Conservation (phyloP, 768 basidiomycete species). For the Ephemerocybe angulata region DNA sequence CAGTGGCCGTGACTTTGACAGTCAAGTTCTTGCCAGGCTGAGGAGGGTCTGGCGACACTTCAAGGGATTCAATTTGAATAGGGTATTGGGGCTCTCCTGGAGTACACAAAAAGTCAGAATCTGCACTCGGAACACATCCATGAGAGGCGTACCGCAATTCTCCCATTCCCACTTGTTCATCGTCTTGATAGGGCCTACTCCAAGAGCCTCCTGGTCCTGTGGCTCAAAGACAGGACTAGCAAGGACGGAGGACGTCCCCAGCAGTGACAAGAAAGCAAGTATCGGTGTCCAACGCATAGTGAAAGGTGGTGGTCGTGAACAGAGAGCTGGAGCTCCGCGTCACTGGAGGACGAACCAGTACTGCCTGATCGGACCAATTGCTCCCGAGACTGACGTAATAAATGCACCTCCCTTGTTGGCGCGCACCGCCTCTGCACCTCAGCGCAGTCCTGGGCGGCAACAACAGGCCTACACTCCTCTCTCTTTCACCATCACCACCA, state of each 20-base stretch:
- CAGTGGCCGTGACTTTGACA: slow-evolving; percentile 70
- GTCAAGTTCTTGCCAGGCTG: slow-evolving; percentile 83
- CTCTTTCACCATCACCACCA: slow-evolving; percentile 31
- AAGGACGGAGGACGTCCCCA: slow-evolving; percentile 14
- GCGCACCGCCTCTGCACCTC: neutral
- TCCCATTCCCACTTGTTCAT: slow-evolving; percentile 59
- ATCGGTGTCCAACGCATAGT: slow-evolving; percentile 1
- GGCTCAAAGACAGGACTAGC: slow-evolving; percentile 14
- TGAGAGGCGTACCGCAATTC: slow-evolving; percentile 64
- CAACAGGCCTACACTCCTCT: slow-evolving; percentile 16
- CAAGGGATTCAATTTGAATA: slow-evolving; percentile 67
- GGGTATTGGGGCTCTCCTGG: slow-evolving; percentile 44
- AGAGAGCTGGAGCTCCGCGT: neutral
- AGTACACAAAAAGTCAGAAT: slow-evolving; percentile 12
- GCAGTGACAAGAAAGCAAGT: slow-evolving; percentile 8
- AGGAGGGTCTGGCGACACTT: slow-evolving; percentile 83
- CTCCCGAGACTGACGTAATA: slow-evolving; percentile 6
- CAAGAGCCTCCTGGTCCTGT: slow-evolving; percentile 13
- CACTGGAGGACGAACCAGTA: neutral
- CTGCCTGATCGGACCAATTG: neutral
- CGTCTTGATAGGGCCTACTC: slow-evolving; percentile 24
- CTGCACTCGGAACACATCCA: neutral
- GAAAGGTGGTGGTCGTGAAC: neutral
- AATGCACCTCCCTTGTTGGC: too few species aligned
- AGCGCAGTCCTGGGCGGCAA: neutral